Evolutionary conservation across 1,284 basidiomycete species (phyloP).

Genomic region (Sanghuangporus weigelae): DNA sequence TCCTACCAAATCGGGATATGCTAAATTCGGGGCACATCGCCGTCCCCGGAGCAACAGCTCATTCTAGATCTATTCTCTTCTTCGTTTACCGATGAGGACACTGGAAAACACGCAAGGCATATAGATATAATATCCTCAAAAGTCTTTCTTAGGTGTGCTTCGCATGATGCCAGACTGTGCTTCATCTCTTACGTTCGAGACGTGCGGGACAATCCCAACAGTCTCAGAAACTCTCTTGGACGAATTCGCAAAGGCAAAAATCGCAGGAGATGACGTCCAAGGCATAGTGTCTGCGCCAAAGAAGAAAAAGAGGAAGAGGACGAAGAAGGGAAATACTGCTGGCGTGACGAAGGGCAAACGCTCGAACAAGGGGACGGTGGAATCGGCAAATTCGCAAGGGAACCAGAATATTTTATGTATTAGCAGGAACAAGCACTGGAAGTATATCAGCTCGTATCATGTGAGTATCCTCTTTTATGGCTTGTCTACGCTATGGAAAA

Average conservation of each 20-base stretch:
- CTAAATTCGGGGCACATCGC: neutral
- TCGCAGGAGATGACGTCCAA: neutral
- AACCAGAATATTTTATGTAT: constrained; percentile 64
- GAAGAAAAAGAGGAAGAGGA: constrained; percentile 73
- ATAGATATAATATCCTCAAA: neutral
- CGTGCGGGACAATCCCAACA: too few species aligned
- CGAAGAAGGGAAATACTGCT: constrained; percentile 37
- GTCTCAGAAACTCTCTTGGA: neutral
- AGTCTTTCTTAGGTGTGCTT: too few species aligned
- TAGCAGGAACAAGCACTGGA: constrained; percentile 83
- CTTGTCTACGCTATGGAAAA: neutral
- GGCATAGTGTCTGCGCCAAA: constrained; percentile 33
- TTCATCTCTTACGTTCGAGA: too few species aligned
- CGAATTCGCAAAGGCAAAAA: neutral
- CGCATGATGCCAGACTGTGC: too few species aligned
- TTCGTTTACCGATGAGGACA: neutral
- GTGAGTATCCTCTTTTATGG: constrained; percentile 38
- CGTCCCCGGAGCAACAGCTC: neutral
- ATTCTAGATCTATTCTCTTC: neutral
- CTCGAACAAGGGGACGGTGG: constrained; percentile 19
- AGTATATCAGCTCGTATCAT: constrained; percentile 83
- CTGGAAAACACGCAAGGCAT: neutral
- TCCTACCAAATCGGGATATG: neutral
- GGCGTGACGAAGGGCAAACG: constrained; percentile 35
- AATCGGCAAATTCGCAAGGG: constrained; percentile 26